Base-by-base conservation (phyloP, 192 early-diverging fungal species). In the Rhizophagus clarus region DNA sequence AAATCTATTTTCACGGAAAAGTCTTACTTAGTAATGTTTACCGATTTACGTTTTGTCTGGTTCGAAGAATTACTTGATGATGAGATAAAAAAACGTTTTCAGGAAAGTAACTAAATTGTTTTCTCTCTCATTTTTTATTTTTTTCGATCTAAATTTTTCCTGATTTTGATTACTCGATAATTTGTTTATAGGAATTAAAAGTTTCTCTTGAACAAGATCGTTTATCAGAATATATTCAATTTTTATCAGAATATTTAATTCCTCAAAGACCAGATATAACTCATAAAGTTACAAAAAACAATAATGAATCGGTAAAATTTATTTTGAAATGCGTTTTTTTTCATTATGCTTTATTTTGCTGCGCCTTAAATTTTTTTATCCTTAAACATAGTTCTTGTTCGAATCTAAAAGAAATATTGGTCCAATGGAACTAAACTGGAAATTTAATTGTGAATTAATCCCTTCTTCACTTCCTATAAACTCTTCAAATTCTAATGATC, bases 211-310 rank as follows among this genome's bases (percentile, higher is more conserved):
- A 77, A 14, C 5, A 28, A 3, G 61, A 64, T 14, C 31, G 47
- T 49, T 77, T 77, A 29, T 29, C 32, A 2, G 60, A 45, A 62
- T 45, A 62, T 32, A 45, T 77, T 24, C 31, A 37, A 28, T 77
- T 61, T 31, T 45, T 77, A 77, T 64, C 75, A 10, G 62, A 72
- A 72, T 72, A 24, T 77, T 77, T 77, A 22, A 9, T 75, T 29
- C 47, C 17, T 24, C 14, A 64, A 24, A n/a, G 20, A 12, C n/a
- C 40, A 1, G 60, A 77, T 45, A n/a, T 77, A 17, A 77, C 17
- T 32, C 75, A 77, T 66, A 61, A 32, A 47, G 8, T 77, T 22
- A 60, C 12, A 11, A 40, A 24, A 42, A 17, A 15, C 5, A 26
- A 67, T 7, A n/a, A 70, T 47, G 61, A 66, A 8, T 22, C 22